Conservation (phyloP, 2,329 filamentous ascomycete species). For the Metarhizium sp. region DNA sequence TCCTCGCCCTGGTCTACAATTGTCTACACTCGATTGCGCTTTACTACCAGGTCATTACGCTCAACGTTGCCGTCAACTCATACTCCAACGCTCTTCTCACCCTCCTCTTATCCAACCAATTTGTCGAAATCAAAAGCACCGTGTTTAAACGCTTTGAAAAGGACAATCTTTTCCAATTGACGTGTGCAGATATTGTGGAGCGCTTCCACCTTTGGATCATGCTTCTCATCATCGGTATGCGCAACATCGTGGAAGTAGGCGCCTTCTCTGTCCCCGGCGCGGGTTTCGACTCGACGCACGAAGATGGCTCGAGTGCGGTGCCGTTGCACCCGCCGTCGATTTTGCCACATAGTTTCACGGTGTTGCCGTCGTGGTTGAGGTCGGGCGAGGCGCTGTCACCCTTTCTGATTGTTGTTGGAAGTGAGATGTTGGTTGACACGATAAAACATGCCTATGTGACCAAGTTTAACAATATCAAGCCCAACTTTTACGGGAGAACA, state of each 20-base stretch:
- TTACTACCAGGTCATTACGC: constrained; percentile 95
- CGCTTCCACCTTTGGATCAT: constrained; percentile 97
- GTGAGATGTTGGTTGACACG: constrained; percentile 94
- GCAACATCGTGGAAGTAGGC: constrained; percentile 93
- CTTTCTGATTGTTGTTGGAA: constrained; percentile 87
- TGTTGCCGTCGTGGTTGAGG: constrained; percentile 68
- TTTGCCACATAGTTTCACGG: constrained; percentile 81
- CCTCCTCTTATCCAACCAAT: constrained; percentile 90
- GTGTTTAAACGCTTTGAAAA: constrained; percentile 99
- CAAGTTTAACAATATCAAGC: constrained; percentile 97
- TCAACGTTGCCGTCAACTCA: constrained; percentile 97
- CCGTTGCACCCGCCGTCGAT: constrained; percentile 63
- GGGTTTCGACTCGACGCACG: constrained; percentile 36
- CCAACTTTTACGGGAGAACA: constrained; percentile 78
- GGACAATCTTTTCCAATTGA: constrained; percentile 92
- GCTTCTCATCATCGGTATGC: constrained; percentile 88
- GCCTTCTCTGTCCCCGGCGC: constrained; percentile 59
- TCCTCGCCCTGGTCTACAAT: constrained; percentile 79
- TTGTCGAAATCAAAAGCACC: constrained; percentile 96
- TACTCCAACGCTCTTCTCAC: constrained; percentile 95
- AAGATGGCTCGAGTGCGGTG: constrained; percentile 41
- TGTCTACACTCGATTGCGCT: constrained; percentile 77
- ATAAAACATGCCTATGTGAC: constrained; percentile 96
- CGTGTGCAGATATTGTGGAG: constrained; percentile 93
- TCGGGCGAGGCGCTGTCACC: constrained; percentile 85